A percentile compares a stretch with the other conserved stretches of the same genome.
Conservation (phyloP, 495 filamentous ascomycete genomes). For the Cercophora sp. region DNA sequence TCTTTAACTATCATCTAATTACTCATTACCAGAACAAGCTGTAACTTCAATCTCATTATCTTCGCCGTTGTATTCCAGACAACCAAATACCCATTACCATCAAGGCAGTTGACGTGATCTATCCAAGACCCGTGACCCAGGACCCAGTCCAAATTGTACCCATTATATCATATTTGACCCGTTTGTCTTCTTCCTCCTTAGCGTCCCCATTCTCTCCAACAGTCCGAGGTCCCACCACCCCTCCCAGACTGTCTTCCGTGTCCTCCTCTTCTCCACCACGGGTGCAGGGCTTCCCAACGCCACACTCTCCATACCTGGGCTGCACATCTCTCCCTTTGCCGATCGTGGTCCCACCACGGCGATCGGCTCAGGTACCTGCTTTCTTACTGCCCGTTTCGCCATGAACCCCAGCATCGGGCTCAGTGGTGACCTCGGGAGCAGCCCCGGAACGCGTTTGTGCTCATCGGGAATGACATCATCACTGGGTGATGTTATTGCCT, state of each 20-base stretch:
- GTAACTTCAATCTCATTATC: neutral
- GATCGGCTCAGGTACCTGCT: conserved; percentile 19
- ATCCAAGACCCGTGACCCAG: neutral
- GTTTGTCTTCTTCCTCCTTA: conserved; percentile 19
- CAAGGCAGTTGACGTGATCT: conserved; percentile 1
- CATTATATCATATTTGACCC: neutral
- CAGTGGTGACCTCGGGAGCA: conserved; percentile 21
- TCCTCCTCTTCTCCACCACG: conserved; percentile 27
- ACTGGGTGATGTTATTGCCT: neutral
- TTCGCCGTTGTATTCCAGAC: neutral
- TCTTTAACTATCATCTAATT: too few relatives aligned
- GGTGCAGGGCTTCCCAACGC: conserved; percentile 5
- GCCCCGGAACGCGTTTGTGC: conserved; percentile 20
- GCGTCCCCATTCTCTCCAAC: conserved; percentile 32
- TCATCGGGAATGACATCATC: conserved; percentile 23
- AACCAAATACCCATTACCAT: neutral
- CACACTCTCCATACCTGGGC: conserved; percentile 8
- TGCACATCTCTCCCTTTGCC: conserved; percentile 7
- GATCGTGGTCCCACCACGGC: conserved; percentile 7
- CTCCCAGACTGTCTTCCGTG: conserved; percentile 36
- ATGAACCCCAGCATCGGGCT: conserved; percentile 14
- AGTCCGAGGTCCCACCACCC: conserved; percentile 50
- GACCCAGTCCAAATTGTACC: neutral
- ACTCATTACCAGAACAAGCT: conserved; percentile 26
- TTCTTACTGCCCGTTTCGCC: conserved; percentile 1